Conservation (phyloP, 331 rosid genomes). For the Malus hybrid region DNA sequence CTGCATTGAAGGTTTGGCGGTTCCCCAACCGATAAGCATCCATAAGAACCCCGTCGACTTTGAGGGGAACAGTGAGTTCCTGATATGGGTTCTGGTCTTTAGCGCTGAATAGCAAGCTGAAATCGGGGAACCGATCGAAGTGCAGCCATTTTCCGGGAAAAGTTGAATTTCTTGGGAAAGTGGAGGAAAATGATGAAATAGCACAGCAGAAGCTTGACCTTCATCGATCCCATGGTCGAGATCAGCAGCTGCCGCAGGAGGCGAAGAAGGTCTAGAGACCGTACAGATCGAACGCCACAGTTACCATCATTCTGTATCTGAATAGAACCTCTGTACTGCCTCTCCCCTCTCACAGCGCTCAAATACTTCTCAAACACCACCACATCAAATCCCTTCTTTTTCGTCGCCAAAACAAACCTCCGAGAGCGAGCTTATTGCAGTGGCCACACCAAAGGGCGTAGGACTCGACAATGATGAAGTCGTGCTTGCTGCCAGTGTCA, state of each 20-base stretch:
- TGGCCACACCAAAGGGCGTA: too few relatives aligned
- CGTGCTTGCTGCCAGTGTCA: too few relatives aligned
- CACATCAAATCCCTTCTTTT: conserved; percentile 83
- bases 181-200: conserved; percentile 12
- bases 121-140: conserved; percentile 22
- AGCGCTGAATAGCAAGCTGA: conserved; percentile 30
- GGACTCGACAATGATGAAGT: too few relatives aligned
- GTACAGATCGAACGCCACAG: too few relatives aligned
- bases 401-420: conserved; percentile 73
- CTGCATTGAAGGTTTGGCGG: conserved; percentile 78
- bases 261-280: too few relatives aligned
- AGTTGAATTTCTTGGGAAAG: conserved; percentile 7
- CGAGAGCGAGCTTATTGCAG: too few relatives aligned
- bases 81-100: conserved; percentile 21
- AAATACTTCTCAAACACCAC: conserved; percentile 89
- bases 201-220: too few relatives aligned
- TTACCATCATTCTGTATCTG: conserved; percentile 51
- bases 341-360: conserved; percentile 95
- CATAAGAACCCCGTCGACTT: conserved; percentile 87
- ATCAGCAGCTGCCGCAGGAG: too few relatives aligned
- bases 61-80: conserved; percentile 70
- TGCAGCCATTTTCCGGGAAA: conserved; percentile 30
- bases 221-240: too few relatives aligned
- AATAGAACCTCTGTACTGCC: conserved; percentile 94
- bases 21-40: conserved; percentile 76